These are phyloP conservation scores for Dissoconium aciculare DNA, from an alignment of 2,329 filamentous ascomycete genomes.

Conservation along the genomic window DNA sequence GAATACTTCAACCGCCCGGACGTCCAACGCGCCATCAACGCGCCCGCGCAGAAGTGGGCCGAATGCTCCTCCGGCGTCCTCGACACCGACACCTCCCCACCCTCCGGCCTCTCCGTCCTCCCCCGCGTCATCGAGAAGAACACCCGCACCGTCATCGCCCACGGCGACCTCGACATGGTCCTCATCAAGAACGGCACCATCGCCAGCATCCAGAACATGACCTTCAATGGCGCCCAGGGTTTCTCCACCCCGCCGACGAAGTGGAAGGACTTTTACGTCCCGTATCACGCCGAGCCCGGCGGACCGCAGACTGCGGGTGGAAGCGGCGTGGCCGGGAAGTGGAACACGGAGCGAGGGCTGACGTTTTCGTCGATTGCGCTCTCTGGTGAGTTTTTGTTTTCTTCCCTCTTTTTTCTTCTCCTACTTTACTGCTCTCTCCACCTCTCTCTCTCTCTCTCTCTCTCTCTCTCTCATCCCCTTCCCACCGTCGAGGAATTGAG, in stretches of 20 bases:
- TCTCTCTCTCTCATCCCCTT: too few species aligned
- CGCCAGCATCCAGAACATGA: conserved; percentile 66
- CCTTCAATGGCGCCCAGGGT: conserved; percentile 56
- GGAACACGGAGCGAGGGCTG: conserved; percentile 59
- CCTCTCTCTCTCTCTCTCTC: too few species aligned
- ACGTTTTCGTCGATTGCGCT: conserved; percentile 50
- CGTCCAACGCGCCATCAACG: conserved; percentile 27
- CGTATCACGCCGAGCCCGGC: conserved; percentile 40
- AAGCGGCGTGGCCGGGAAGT: conserved; percentile 52
- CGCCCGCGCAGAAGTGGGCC: conserved; percentile 49
- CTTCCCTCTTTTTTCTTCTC: too few species aligned
- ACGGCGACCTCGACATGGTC: conserved; percentile 56
- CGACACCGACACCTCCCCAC: conserved; percentile 38
- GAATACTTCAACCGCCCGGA: conserved; percentile 32
- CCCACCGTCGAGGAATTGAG: too few species aligned
- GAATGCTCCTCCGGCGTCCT: conserved; percentile 40
- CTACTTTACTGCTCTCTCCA: too few species aligned
- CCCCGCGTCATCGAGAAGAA: conserved; percentile 60
- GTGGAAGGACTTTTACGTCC: conserved; percentile 51
- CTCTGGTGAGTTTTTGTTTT: background rate
- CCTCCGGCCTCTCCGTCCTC: conserved; percentile 43
- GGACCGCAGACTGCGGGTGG: conserved; percentile 39
- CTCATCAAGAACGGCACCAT: conserved; percentile 55
- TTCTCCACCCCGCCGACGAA: conserved; percentile 45
- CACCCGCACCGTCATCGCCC: conserved; percentile 57